phyloP scores from a whole-genome alignment of 2,329 filamentous ascomycete genomes.

The Cadophora gregata region DNA sequence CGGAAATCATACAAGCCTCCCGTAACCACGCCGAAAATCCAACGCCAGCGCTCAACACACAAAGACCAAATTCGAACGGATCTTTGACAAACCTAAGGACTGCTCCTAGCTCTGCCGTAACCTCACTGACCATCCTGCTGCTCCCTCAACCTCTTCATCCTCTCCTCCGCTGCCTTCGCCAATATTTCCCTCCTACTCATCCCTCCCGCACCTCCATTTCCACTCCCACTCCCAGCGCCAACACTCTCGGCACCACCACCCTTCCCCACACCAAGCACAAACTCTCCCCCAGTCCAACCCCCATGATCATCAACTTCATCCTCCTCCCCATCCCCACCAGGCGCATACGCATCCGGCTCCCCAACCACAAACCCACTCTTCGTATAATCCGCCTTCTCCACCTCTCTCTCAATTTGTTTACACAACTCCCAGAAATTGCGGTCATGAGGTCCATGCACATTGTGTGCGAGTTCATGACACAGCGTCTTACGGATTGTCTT shows the following conservation, averaged over 20 bases:
- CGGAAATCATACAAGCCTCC: background rate
- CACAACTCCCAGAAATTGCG: conserved; percentile 89
- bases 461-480: conserved; percentile 95
- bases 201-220: conserved; percentile 42
- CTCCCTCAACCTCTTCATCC: conserved; percentile 42
- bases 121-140: conserved; percentile 28
- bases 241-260: conserved; percentile 49
- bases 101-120: background rate
- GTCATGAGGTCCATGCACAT: conserved; percentile 85
- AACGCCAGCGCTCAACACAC: background rate
- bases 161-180: conserved; percentile 74
- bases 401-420: conserved; percentile 85
- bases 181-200: conserved; percentile 76
- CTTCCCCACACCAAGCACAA: conserved; percentile 67
- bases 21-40: background rate
- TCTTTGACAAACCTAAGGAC: background rate
- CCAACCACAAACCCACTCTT: conserved; percentile 69
- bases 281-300: conserved; percentile 81
- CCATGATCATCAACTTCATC: conserved; percentile 69
- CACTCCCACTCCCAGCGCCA: conserved; percentile 42
- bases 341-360: conserved; percentile 62
- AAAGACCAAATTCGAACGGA: background rate
- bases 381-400: conserved; percentile 80
- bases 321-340: conserved; percentile 41
- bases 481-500: conserved; percentile 88